Percentiles rank a stretch among this genome's conserved stretches.
Conservation (phyloP, 805 yeast species). For the Candida qinlingensis region DNA sequence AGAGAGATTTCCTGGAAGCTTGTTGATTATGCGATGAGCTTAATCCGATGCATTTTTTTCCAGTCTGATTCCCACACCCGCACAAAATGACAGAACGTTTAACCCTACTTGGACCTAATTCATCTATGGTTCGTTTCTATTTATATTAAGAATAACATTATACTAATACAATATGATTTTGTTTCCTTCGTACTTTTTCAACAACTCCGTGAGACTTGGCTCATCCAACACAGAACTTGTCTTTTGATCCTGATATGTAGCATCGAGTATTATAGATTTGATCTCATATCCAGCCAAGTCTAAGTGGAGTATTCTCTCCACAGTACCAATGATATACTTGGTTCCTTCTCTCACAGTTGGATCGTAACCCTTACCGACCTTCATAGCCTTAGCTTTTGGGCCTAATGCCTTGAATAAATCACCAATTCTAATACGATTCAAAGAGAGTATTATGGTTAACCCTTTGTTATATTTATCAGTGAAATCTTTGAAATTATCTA, state of each 20-base stretch:
- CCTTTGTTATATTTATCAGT: slow-evolving; percentile 45
- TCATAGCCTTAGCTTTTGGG: slow-evolving; percentile 22
- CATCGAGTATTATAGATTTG: slow-evolving; percentile 24
- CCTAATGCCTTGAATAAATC: slow-evolving; percentile 66
- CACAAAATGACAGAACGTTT: neutral
- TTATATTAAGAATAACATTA: too few relatives aligned
- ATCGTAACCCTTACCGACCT: slow-evolving; percentile 25
- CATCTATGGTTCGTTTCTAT: too few relatives aligned
- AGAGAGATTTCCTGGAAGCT: neutral
- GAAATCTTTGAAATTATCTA: slow-evolving; percentile 53
- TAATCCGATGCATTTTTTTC: neutral
- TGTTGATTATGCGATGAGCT: neutral
- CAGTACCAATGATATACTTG: slow-evolving; percentile 24
- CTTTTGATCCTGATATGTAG: slow-evolving; percentile 24
- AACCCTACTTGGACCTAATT: neutral
- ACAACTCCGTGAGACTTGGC: slow-evolving; percentile 16
- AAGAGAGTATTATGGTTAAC: slow-evolving; percentile 45
- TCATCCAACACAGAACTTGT: slow-evolving; percentile 24
- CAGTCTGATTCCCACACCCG: neutral
- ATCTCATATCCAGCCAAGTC: slow-evolving; percentile 16
- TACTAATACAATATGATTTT: slow-evolving; percentile 23
- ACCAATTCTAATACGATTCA: slow-evolving; percentile 85
- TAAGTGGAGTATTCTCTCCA: slow-evolving; percentile 18
- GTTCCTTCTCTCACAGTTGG: slow-evolving; percentile 22
- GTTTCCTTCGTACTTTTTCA: slow-evolving; percentile 22